A percentile compares a stretch with the other conserved stretches of the same genome.
Evolutionary conservation across 1,139 yeast species (phyloP).

Genomic region (Suhomyces coccinellae): DNA sequence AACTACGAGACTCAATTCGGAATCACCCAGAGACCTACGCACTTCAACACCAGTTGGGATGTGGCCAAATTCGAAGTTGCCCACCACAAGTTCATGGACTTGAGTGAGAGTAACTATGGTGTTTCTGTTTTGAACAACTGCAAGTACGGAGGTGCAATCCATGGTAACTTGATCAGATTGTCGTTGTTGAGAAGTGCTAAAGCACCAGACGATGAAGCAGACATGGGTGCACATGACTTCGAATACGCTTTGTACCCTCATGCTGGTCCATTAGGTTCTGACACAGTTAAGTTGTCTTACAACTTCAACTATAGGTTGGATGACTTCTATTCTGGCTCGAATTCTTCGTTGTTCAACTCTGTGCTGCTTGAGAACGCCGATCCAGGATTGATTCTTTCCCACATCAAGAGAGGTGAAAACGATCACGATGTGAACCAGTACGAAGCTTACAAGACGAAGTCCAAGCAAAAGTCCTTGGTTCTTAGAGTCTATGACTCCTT

Average conservation of each 20-base stretch:
- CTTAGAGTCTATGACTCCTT: slow-evolving; percentile 81
- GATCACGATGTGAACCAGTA: slow-evolving; percentile 56
- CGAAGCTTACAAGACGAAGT: slow-evolving; percentile 12
- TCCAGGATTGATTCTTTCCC: slow-evolving; percentile 64
- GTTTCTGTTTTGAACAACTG: slow-evolving; percentile 82
- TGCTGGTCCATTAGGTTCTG: slow-evolving; percentile 57
- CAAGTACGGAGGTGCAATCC: slow-evolving; percentile 90
- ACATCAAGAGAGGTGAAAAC: slow-evolving; percentile 85
- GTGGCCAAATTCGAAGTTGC: slow-evolving; percentile 95
- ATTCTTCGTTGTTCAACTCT: slow-evolving; percentile 23
- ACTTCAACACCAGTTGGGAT: slow-evolving; percentile 93
- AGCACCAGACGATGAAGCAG: slow-evolving; percentile 90
- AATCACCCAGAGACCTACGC: slow-evolving; percentile 86
- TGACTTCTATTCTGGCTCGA: slow-evolving; percentile 19
- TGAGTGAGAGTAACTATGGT: slow-evolving; percentile 83
- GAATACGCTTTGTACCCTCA: slow-evolving; percentile 87
- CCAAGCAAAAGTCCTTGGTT: slow-evolving; percentile 52
- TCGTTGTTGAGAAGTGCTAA: slow-evolving; percentile 83
- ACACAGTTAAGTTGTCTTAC: slow-evolving; percentile 73
- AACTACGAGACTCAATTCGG: slow-evolving; percentile 94
- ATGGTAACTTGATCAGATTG: slow-evolving; percentile 83
- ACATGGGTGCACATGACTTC: slow-evolving; percentile 85
- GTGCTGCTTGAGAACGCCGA: slow-evolving; percentile 52
- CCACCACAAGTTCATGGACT: slow-evolving; percentile 90
- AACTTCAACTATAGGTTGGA: slow-evolving; percentile 68